A percentile compares a stretch with the other conserved stretches of the same genome.
Evolutionary conservation across 179 eudicot species (phyloP).

Genomic region (Amaranthus tricolor): DNA sequence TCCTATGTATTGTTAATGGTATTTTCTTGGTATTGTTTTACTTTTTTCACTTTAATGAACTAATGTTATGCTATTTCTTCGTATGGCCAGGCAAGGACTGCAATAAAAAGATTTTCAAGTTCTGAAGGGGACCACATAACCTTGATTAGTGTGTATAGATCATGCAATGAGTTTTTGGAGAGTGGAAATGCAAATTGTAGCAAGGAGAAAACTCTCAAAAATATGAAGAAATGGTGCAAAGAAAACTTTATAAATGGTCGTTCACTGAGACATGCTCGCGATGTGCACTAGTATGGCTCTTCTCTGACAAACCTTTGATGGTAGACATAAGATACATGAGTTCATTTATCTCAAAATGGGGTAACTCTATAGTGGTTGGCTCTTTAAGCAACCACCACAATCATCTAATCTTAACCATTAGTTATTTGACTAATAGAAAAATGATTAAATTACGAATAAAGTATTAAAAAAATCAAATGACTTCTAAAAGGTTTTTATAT

Average conservation of each 20-base stretch:
- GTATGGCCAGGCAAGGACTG: conserved; percentile 54
- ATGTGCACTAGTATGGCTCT: conserved; percentile 67
- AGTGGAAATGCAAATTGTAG: conserved; percentile 46
- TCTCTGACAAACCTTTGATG: conserved; percentile 1
- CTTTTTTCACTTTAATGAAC: neutral
- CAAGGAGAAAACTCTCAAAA: conserved; percentile 66
- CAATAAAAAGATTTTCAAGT: conserved; percentile 69
- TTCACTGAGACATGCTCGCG: conserved; percentile 84
- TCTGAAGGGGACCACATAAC: conserved; percentile 91
- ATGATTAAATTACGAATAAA: too few relatives aligned
- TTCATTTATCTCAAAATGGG: conserved; percentile 4
- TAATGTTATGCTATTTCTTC: neutral
- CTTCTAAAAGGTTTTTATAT: too few relatives aligned
- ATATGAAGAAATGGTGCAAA: conserved; percentile 82
- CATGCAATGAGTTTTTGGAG: conserved; percentile 65
- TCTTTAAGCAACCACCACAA: too few relatives aligned
- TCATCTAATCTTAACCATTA: too few relatives aligned
- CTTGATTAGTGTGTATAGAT: conserved; percentile 67
- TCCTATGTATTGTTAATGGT: neutral
- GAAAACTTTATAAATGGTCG: conserved; percentile 84
- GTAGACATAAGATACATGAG: neutral
- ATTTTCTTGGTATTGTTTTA: neutral
- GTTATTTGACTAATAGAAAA: too few relatives aligned
- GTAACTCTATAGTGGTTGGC: neutral
- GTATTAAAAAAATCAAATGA: too few relatives aligned